Evolutionary conservation across 1,139 yeast genomes (phyloP), one percentile per base, ranked within the genome.

Genomic region (Scheffersomyces titani): DNA sequence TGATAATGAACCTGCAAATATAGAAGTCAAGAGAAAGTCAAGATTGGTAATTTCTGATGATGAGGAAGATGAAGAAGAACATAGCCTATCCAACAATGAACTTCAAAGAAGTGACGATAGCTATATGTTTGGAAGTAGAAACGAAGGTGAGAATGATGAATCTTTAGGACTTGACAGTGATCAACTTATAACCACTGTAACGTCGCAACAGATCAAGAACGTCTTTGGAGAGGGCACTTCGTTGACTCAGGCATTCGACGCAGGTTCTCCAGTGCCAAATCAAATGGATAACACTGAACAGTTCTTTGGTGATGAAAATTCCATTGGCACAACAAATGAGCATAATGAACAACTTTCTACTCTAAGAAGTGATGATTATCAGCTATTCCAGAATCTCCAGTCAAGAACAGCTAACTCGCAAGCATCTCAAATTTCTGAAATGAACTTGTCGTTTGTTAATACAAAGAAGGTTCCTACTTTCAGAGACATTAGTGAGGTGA

Each of bases 51-150:
- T 59, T 40, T 50, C 59, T 7, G 63, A 59, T 24, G 69, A 63
- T 36, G 65, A 64, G 6, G 70, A 67, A 3, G 65, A 61, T 9
- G 67, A 61, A 11, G 66, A 56, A n/a, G 62, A 57, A 18, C 72
- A 62, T 6, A 70, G 63, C 40, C 69, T 63, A 1, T 69, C 61
- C 1, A 69, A 61, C n/a, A 70, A 63, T 5, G 68, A 63, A 11
- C 52, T 19, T 18, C 55, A 55, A 22, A 58, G 73, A 51, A 62
- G 64, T 44, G 78, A 74, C 58, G 80, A 76, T 53, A 72, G 77
- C 54, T 74, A 71, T 56, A 75, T 75, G 78, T 73, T 74, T 62
- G 80, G 78, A 2, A 72, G 67, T 45, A 55, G 60, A 51, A 22
- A 46, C 4, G 58, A 57, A n/a, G 59, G 56, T 20, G 63, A 63